A percentile compares a stretch with the other conserved stretches of the same genome.
phyloP scores from a whole-genome alignment of 257 asterid genomes.

The Nicotiana otophora region DNA sequence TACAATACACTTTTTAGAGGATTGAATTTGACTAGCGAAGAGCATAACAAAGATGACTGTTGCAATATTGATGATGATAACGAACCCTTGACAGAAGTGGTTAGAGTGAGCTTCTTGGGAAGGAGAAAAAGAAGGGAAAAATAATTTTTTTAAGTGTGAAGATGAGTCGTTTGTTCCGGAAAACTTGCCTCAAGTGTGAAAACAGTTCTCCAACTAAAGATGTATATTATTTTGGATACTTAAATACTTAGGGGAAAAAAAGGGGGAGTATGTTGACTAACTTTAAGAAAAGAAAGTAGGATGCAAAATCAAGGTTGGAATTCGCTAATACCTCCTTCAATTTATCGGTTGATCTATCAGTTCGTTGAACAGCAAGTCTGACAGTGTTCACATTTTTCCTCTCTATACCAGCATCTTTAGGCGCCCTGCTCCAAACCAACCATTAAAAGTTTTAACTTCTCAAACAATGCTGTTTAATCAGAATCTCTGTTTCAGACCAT shows the following conservation, averaged over 20 bases:
- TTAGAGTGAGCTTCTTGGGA: background rate
- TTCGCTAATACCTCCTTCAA: slow-evolving; percentile 41
- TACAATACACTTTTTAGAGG: background rate
- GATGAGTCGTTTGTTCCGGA: background rate
- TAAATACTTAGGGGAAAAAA: background rate
- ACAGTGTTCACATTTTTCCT: slow-evolving; percentile 23
- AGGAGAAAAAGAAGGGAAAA: background rate
- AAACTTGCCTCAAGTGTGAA: background rate
- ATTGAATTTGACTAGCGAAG: background rate
- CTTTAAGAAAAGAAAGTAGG: slow-evolving; percentile 10
- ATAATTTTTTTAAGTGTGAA: background rate
- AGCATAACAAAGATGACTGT: background rate
- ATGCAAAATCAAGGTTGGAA: background rate
- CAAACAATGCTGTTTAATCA: background rate
- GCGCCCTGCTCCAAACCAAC: slow-evolving; percentile 29
- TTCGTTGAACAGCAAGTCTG: slow-evolving; percentile 42
- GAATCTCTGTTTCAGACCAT: background rate
- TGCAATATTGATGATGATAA: background rate
- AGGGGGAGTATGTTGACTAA: background rate
- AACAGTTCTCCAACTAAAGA: background rate
- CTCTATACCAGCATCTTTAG: slow-evolving; percentile 30
- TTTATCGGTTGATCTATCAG: slow-evolving; percentile 47
- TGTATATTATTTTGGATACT: background rate
- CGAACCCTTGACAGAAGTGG: background rate
- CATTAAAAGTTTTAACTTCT: background rate